Evolutionary conservation across 2,329 filamentous ascomycete species (phyloP), one percentile per base, ranked within the genome.

Genomic region (Trichoderma asperellum): DNA sequence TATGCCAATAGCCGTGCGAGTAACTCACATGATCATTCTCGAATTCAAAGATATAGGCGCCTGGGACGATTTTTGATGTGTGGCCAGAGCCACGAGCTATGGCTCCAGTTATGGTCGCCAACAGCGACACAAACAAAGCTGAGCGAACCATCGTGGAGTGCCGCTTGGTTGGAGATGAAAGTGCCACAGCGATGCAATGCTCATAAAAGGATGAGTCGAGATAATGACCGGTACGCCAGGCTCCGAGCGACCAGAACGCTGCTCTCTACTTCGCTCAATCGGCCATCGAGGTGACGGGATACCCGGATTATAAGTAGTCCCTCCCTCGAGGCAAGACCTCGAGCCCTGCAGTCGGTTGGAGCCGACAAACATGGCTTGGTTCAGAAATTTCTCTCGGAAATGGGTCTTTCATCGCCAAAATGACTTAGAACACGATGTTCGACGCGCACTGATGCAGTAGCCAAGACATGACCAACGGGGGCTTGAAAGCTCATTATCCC

Each of bases 11-110:
- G 64, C 56, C 7, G 29, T 52, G 40, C 37, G 40, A 68, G 40
- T 8, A 43, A 52, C 68, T 73, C 76, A 86, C 85, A 73, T 83
- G 77, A 8, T 80, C 79, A 24, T 85, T 82, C 57, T 86, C 82
- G 63, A 87, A 84, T 72, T 87, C 85, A 69, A 87, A 80, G 71
- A 87, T 84, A 76, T 83, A 87, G 29, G 82, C 82, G 24, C 85
- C 84, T 0, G 82, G 78, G 14, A 87, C 73, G 52, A 81, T 72
- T 29, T 52, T 74, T 8, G 69, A 49, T 18, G 55, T 18, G 3
- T 52, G 43, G 18, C 55, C 56, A 1, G 52, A 40, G 29, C 27
- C 71, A n/a, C 74, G 75, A 47, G 75, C 70, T 21, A 79, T 72
- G 18, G 77, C 78, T 21, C 75, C 74, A 32, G 75, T 75, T 40